These are phyloP conservation scores for Cordyceps militaris DNA, from an alignment of 2,329 filamentous ascomycete species.

Conservation along the genomic window DNA sequence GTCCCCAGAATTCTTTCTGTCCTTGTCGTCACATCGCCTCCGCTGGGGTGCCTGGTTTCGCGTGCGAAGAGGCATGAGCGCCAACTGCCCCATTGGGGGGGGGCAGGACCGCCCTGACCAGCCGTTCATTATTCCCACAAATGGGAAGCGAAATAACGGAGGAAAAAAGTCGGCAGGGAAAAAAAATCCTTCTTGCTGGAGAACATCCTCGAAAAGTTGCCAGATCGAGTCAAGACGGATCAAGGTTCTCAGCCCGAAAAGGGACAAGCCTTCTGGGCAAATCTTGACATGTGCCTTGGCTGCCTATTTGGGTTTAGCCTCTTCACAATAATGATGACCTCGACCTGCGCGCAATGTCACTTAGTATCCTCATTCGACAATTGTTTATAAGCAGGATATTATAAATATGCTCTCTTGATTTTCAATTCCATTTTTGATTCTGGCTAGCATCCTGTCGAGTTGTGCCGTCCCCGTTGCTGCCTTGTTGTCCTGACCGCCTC, in stretches of 20 bases:
- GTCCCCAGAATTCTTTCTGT: background rate
- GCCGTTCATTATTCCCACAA: background rate
- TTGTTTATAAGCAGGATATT: background rate
- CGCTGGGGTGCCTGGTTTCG: background rate
- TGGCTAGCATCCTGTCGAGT: background rate
- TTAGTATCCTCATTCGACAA: background rate
- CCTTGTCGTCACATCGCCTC: background rate
- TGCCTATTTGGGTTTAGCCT: conserved; percentile 9
- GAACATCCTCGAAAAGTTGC: conserved; percentile 8
- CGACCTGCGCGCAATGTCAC: background rate
- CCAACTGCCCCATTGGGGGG: conserved; percentile 5
- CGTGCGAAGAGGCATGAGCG: conserved; percentile 5
- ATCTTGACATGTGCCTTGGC: conserved; percentile 9
- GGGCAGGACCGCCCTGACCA: background rate
- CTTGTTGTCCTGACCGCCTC: background rate
- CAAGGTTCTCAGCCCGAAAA: background rate
- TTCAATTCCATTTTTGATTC: background rate
- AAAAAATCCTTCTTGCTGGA: background rate
- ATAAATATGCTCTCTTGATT: background rate
- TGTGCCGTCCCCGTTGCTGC: background rate
- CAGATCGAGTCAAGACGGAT: conserved; percentile 9
- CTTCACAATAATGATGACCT: background rate
- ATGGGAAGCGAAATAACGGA: too few species aligned
- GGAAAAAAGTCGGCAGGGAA: background rate
- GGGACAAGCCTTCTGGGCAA: background rate